Base-by-base conservation (phyloP, 768 basidiomycete genomes). In the Tulasnella sp. region DNA sequence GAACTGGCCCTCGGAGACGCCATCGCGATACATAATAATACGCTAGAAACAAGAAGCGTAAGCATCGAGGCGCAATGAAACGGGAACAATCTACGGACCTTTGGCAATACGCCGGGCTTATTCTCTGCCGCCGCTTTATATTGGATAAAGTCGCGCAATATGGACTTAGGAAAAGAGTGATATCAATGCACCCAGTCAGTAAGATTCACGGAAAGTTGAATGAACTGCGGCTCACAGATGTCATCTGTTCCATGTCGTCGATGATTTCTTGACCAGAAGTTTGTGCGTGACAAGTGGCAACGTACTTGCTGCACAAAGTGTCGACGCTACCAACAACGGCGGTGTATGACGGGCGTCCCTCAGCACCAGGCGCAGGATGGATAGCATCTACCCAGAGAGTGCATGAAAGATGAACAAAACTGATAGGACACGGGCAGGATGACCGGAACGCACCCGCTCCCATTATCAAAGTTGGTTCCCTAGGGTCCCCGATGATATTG, bases 271-370 rank as follows among this genome's bases (percentile, higher is more conserved):
- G 78, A 0, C 84, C 76, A 13, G 86, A 84, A 0, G 67, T 76
- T 68, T 90, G 88, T 3, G 85, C 84, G n/a, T 78, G 76, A 49
- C 77, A 81, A 32, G 77, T 82, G 41, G 75, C 75, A 27, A 76
- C 61, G 63, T 89, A 92, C 69, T 90, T 89, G 3, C 85, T 84
- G 0, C 78, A 80, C 58, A 83, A 79, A 0, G 80, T 79, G 68
- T 92, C 89, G 38, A 92, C 82, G 64, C 84, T 91, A 29, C 79
- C 87, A 15, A 91, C 88, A 9, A 92, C 73, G 7, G 87, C 77
- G 0, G 88, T 86, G 68, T 86, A 91, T 0, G 88, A 91, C 1
- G 89, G 88, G 4, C 84, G 80, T 13, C 84, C 86, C 23, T 79
- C 79, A 0, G 87, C 79, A 10, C 86, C 87, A 19, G 88, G 87